These are phyloP conservation scores for Chlorella sp. DNA, from an alignment of 139 green algal genomes.

Conservation along the genomic window DNA sequence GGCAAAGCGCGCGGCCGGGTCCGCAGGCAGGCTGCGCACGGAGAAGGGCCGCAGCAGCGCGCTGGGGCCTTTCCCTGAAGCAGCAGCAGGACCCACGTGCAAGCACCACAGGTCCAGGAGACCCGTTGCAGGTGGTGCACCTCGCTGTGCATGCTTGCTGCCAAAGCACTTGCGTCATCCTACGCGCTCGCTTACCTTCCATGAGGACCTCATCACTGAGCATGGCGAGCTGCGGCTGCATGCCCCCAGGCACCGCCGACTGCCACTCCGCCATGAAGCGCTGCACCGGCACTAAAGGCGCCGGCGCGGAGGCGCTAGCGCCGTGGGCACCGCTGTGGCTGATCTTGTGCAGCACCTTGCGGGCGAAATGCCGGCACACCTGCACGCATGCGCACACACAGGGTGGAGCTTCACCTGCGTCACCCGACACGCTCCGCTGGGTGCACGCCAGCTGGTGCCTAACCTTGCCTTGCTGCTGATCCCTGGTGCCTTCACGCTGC, in stretches of 20 bases:
- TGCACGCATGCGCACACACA: neutral
- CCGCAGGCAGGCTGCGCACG: slow-evolving; percentile 28
- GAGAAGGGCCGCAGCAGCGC: slow-evolving; percentile 31
- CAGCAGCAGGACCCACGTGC: too few relatives aligned
- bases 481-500: neutral
- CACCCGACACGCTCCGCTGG: too few relatives aligned
- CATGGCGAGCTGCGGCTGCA: slow-evolving; percentile 31
- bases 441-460: neutral
- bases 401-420: too few relatives aligned
- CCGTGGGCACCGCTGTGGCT: too few relatives aligned
- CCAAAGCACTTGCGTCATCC: too few relatives aligned
- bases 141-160: too few relatives aligned
- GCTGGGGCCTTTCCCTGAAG: slow-evolving; percentile 11
- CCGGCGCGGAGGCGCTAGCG: too few relatives aligned
- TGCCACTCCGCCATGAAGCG: slow-evolving; percentile 30
- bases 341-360: slow-evolving; percentile 25
- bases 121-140: too few relatives aligned
- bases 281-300: neutral
- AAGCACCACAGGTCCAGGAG: too few relatives aligned
- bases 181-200: too few relatives aligned
- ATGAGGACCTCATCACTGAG: slow-evolving; percentile 37
- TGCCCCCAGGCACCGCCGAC: slow-evolving; percentile 16
- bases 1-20: slow-evolving; percentile 45
- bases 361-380: slow-evolving; percentile 38
- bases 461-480: neutral